Percentiles rank a stretch among this genome's conserved stretches.
These are phyloP conservation scores for Podila clonocystis DNA, from an alignment of 192 early-diverging fungal genomes.

Conservation along the genomic window DNA sequence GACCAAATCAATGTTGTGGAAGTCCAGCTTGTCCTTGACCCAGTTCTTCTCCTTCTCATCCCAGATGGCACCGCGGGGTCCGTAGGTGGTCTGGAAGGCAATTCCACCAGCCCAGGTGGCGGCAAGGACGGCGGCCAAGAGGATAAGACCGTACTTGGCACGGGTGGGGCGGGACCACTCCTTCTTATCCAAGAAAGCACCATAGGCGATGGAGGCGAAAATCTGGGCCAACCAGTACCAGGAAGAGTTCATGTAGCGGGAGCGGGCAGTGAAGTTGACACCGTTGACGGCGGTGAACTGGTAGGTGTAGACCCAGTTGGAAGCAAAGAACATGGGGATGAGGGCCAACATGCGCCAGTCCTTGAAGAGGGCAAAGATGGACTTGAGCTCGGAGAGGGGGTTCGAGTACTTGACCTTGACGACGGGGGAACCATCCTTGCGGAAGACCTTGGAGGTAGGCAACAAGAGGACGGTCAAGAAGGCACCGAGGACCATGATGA, in stretches of 20 bases:
- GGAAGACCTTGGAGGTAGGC: conserved; percentile 66
- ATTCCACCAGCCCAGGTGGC: conserved; percentile 71
- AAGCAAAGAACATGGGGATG: conserved; percentile 72
- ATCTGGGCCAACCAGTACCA: conserved; percentile 85
- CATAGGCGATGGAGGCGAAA: conserved; percentile 67
- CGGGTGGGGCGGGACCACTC: conserved; percentile 66
- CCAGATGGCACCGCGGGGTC: conserved; percentile 12
- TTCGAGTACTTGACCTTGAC: conserved; percentile 73
- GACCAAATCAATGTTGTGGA: conserved; percentile 40
- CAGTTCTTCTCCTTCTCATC: neutral
- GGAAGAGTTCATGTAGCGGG: conserved; percentile 75
- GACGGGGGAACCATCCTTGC: conserved; percentile 75
- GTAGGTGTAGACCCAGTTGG: conserved; percentile 85
- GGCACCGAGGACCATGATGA: conserved; percentile 75
- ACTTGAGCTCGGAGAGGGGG: conserved; percentile 59
- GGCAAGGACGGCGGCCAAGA: conserved; percentile 57
- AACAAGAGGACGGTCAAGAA: conserved; percentile 63
- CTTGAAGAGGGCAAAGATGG: conserved; percentile 66
- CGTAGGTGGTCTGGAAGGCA: conserved; percentile 65
- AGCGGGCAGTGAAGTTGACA: conserved; percentile 68
- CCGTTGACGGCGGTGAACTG: conserved; percentile 67
- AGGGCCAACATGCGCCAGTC: conserved; percentile 75
- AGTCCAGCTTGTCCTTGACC: conserved; percentile 29
- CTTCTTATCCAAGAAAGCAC: conserved; percentile 68
- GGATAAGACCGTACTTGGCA: conserved; percentile 67